Evolutionary conservation across 768 basidiomycete species (phyloP), one percentile per base, ranked within the genome.

Genomic region (Trametes sanguinea): DNA sequence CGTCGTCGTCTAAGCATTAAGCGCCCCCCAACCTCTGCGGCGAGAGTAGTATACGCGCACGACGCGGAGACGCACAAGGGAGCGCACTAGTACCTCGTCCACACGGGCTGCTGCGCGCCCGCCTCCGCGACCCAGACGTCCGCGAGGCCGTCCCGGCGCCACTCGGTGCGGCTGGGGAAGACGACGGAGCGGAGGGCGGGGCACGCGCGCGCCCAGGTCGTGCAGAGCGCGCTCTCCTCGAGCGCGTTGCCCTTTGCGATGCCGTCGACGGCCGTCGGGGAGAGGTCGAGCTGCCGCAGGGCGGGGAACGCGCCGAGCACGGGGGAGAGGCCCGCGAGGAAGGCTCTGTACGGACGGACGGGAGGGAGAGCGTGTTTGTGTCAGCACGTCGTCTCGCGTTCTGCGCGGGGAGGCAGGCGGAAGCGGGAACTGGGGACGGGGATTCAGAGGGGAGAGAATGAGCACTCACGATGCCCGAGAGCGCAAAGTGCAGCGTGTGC

Each of bases 401-500:
- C 22, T 22, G 22, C 22, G 22, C 22, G 22, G 22, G 22, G 22
- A 22, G 22, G 22, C 22, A 22, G 22, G 22, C 22, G 22, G 22
- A 22, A 22, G 22, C 22, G 22, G 22, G 22, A 27, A 11, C 9
- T 47, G 27, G 11, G 11, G 6, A 10, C 3, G 56, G 11, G 55
- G 44, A 14, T 51, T 22, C 43, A 14, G 39, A 35, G 45, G 27
- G 30, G 46, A 16, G 30, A 50, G 10, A 16, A 57, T 52, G 43
- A 35, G 53, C 10, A 72, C 87, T 84, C 75, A 87, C 87, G 73
- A 87, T 85, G 53, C 86, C 87, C 27, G 83, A 81, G 60, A 87
- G 77, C 27, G 85, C 78, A 68, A 82, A 85, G 66, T 87, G 86
- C 32, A 88, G 77, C 7, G 86, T 87, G 68, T 88, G 86, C 40